Evolutionary conservation across 352 stramenopile species (phyloP), one percentile per base, ranked within the genome.

Genomic region (Phytophthora tentaculata): DNA sequence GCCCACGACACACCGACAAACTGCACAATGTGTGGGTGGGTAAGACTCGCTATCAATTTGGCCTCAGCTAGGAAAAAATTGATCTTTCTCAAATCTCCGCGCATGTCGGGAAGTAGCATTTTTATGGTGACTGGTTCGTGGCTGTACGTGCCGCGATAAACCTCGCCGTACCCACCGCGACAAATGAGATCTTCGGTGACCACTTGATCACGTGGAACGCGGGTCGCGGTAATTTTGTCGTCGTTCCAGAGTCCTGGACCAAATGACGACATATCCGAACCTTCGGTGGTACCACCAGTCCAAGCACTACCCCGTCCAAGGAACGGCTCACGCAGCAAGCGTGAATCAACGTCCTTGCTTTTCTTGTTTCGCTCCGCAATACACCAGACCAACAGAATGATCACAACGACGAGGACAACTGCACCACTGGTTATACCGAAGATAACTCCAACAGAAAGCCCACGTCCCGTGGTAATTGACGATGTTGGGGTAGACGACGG

Each of bases 1-100:
- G 69, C 68, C 77, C 77, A 86, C 14, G 72, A 62, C 17, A 83
- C 71, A 10, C 76, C 82, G 16, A 86, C 61, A 45, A 88, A 89
- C 10, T 49, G 67, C 14, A 88, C 79, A 20, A 90, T 80, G 29
- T 77, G 67, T 7, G 73, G 65, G 51, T 90, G 82, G 13, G 76
- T 61, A 12, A 90, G 43, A 10, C 55, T 48, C 1, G 74, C 69
- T 67, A 87, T 81, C n/a, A 83, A 41, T 50, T 79, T 79, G 20
- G 72, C 66, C 56, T 85, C 72, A 2, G 45, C 62, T 20, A 82
- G 50, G 51, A 88, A 84, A 14, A 61, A 48, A 20, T 77, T 67
- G 24, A 86, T 79, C 32, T 85, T 69, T 16, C 66, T 67, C 56
- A 75, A 61, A 37, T 75, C 67, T 37, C 51, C 57, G 13, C 56